phyloP scores from a whole-genome alignment of 2,329 filamentous ascomycete genomes.

The Diplodia sapinea region DNA sequence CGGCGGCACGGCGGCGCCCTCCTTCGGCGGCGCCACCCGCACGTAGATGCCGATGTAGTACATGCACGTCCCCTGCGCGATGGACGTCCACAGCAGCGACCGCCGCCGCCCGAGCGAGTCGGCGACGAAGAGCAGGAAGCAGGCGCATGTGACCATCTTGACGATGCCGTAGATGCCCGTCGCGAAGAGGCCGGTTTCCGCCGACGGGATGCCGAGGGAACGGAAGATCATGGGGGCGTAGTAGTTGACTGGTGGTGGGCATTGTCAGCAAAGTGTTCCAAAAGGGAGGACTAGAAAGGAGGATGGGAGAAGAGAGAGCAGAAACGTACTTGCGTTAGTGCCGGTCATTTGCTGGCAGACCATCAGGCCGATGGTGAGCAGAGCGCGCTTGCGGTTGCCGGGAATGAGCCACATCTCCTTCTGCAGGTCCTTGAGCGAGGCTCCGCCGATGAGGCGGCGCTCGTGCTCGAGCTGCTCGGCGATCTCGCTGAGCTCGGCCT shows the following conservation, averaged over 20 bases:
- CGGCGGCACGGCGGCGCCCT: conserved; percentile 61
- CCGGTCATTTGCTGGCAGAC: conserved; percentile 75
- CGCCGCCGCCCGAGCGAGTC: conserved; percentile 72
- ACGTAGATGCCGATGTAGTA: conserved; percentile 76
- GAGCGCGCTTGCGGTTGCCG: conserved; percentile 60
- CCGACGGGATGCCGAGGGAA: conserved; percentile 65
- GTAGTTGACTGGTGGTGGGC: conserved; percentile 56
- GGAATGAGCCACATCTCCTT: conserved; percentile 54
- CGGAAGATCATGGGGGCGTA: conserved; percentile 74
- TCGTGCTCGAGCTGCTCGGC: conserved; percentile 57
- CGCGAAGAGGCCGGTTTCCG: conserved; percentile 68
- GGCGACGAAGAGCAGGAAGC: conserved; percentile 70
- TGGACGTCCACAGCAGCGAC: conserved; percentile 68
- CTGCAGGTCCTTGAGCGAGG: conserved; percentile 49
- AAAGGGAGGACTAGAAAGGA: neutral
- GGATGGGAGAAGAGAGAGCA: no score
- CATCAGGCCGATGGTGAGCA: conserved; percentile 68
- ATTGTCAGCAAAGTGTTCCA: neutral
- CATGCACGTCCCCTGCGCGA: conserved; percentile 67
- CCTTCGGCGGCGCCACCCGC: conserved; percentile 63
- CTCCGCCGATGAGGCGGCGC: conserved; percentile 61
- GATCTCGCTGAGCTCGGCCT: conserved; percentile 46
- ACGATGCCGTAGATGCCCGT: conserved; percentile 76
- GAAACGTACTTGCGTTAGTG: conserved; percentile 31
- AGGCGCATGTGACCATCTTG: conserved; percentile 68